Evolutionary conservation across 1,284 basidiomycete genomes (phyloP).

Genomic region (Pseudozyma sp.): DNA sequence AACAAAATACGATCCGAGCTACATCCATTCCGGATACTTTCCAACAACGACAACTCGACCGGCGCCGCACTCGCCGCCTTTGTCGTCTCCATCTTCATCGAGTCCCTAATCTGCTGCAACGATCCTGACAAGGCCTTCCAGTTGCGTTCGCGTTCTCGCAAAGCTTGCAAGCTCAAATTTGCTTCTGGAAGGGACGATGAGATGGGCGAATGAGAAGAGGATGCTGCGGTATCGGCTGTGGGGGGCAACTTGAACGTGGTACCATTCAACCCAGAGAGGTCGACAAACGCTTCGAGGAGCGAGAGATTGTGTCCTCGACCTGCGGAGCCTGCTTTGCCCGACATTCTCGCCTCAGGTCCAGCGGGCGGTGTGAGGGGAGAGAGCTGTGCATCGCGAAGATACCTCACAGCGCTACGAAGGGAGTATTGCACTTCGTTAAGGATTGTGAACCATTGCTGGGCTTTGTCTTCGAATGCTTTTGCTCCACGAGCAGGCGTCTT

Average conservation of each 20-base stretch:
- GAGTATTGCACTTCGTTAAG: slow-evolving; percentile 56
- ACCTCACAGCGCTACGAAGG: slow-evolving; percentile 34
- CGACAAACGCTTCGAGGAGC: slow-evolving; percentile 47
- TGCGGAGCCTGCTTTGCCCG: slow-evolving; percentile 42
- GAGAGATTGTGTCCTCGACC: slow-evolving; percentile 38
- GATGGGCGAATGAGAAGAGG: neutral
- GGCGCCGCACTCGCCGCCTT: neutral
- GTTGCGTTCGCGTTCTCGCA: slow-evolving; percentile 37
- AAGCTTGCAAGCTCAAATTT: slow-evolving; percentile 33
- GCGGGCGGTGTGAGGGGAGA: slow-evolving; percentile 33
- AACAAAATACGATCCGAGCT: slow-evolving; percentile 27
- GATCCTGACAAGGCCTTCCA: slow-evolving; percentile 40
- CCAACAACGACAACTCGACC: slow-evolving; percentile 18
- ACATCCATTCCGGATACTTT: slow-evolving; percentile 29
- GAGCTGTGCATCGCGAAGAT: slow-evolving; percentile 41
- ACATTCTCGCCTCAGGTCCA: slow-evolving; percentile 22
- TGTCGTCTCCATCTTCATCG: slow-evolving; percentile 1
- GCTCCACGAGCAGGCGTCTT: slow-evolving; percentile 14
- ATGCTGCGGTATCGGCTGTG: neutral
- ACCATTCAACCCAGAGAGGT: slow-evolving; percentile 34
- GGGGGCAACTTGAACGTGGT: slow-evolving; percentile 40
- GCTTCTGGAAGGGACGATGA: slow-evolving; percentile 21
- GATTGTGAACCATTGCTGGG: slow-evolving; percentile 51
- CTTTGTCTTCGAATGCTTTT: slow-evolving; percentile 45
- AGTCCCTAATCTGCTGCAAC: slow-evolving; percentile 31